These are phyloP conservation scores for Mycena belliarum DNA, from an alignment of 768 basidiomycete species.

Conservation along the genomic window DNA sequence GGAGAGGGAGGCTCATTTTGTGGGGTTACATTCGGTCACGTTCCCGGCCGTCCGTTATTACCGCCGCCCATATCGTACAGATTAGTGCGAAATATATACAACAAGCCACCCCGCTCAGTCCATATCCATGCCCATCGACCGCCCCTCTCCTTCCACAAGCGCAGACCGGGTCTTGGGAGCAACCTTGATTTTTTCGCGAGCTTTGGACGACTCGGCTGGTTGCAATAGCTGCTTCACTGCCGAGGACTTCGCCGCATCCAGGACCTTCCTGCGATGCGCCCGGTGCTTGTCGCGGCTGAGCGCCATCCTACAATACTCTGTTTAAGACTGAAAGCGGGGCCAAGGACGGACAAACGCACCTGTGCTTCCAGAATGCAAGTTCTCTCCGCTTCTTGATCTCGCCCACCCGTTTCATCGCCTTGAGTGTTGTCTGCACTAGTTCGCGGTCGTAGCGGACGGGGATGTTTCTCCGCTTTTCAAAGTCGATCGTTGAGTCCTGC, in stretches of 20 bases:
- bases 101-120: slow-evolving; percentile 52
- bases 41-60: no score
- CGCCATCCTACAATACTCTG: slow-evolving; percentile 67
- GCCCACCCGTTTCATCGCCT: slow-evolving; percentile 93
- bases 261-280: slow-evolving; percentile 66
- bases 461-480: slow-evolving; percentile 97
- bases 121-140: slow-evolving; percentile 90
- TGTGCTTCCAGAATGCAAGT: slow-evolving; percentile 94
- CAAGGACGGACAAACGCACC: slow-evolving; percentile 42
- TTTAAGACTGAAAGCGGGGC: slow-evolving; percentile 3
- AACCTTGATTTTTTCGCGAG: slow-evolving; percentile 80
- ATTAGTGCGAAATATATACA: no score
- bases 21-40: no score
- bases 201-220: slow-evolving; percentile 54
- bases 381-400: slow-evolving; percentile 92
- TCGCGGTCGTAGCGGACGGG: slow-evolving; percentile 97
- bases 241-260: slow-evolving; percentile 58
- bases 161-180: slow-evolving; percentile 64
- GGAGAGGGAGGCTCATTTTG: no score
- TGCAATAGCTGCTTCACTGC: slow-evolving; percentile 57
- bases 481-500: slow-evolving; percentile 97
- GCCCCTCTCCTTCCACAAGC: slow-evolving; percentile 80
- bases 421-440: slow-evolving; percentile 86
- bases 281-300: slow-evolving; percentile 77
- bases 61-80: no score